Conservation (phyloP, 345 rosid species). For the Gossypium rotundifolium region DNA sequence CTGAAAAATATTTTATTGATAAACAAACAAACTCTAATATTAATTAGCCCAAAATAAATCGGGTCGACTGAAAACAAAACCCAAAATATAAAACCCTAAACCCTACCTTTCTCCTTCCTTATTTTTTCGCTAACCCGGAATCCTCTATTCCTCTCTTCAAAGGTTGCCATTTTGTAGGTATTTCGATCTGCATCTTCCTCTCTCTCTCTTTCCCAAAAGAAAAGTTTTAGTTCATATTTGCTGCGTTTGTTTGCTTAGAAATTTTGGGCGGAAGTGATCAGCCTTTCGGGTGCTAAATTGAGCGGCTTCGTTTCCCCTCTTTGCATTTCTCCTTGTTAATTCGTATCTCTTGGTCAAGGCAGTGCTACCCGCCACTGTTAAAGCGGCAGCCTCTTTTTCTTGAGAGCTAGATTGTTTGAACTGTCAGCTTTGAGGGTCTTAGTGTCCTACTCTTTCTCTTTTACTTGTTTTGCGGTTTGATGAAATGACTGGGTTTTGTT, state of each 20-base stretch:
- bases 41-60: too few species aligned
- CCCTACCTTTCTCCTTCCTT: background rate
- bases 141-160: background rate
- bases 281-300: background rate
- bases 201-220: background rate
- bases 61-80: background rate
- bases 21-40: too few species aligned
- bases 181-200: background rate
- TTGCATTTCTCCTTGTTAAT: background rate
- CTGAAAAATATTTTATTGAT: too few species aligned
- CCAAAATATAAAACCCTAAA: slow-evolving; percentile 2
- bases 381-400: background rate
- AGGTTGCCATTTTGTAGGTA: background rate
- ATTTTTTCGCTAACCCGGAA: too few species aligned
- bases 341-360: background rate
- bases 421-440: background rate
- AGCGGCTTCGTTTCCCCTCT: background rate
- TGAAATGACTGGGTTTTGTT: background rate
- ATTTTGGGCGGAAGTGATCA: background rate
- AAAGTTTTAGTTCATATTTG: background rate
- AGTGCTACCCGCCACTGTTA: background rate
- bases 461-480: background rate
- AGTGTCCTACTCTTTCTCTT: background rate
- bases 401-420: background rate
- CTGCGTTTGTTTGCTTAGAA: background rate